These are phyloP conservation scores for Tuber magnatum DNA, from an alignment of 495 filamentous ascomycete species.

Conservation along the genomic window DNA sequence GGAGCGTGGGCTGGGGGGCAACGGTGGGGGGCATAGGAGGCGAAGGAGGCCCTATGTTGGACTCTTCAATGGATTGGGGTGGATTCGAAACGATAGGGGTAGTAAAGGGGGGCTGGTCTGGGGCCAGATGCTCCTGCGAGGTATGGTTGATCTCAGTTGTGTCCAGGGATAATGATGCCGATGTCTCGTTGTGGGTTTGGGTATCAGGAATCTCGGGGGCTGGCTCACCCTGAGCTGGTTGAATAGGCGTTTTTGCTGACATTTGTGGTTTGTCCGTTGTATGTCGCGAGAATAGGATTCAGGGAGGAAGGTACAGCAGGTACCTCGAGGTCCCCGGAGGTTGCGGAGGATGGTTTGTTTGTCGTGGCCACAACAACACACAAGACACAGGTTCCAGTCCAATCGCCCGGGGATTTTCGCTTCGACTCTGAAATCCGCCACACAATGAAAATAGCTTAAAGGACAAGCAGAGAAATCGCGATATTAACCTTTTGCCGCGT, in stretches of 20 bases:
- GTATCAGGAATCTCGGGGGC: not conserved
- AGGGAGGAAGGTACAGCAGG: constrained; percentile 1
- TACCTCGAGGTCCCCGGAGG: not conserved
- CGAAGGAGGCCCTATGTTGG: not conserved
- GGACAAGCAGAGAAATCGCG: not conserved
- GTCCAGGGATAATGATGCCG: not conserved
- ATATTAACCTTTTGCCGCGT: not conserved
- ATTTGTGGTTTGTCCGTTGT: not conserved
- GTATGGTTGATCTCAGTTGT: constrained; percentile 3
- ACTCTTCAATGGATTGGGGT: not conserved
- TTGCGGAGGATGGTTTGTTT: not conserved
- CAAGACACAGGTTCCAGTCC: not conserved
- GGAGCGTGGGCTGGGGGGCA: constrained; percentile 33
- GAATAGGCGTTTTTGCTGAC: not conserved
- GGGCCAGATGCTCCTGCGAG: not conserved
- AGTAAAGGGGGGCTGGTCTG: not conserved
- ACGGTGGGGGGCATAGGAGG: constrained; percentile 25
- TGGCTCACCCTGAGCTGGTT: constrained; percentile 4
- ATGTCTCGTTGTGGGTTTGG: not conserved
- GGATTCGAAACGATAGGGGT: not conserved
- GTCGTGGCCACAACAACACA: not conserved
- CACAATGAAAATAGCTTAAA: not conserved
- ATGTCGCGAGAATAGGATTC: not conserved
- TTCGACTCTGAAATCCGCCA: not conserved
- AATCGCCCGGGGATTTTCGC: constrained; percentile 1